phyloP scores from a whole-genome alignment of 805 yeast species.

The Hanseniaspora pseudoguilliermondii region DNA sequence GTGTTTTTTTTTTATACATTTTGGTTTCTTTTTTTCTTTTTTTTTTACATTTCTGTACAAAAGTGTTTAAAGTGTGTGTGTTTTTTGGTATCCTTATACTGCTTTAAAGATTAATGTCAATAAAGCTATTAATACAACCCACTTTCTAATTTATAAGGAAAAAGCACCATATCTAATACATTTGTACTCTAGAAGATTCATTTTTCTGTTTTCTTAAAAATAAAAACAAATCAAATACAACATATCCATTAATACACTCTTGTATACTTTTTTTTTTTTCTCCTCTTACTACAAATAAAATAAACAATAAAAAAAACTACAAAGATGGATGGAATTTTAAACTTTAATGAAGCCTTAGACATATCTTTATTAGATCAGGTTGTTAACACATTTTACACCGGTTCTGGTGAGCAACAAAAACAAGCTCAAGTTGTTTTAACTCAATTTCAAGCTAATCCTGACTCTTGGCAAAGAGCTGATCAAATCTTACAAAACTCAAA shows the following conservation, averaged over 20 bases:
- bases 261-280: background rate
- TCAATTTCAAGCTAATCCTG: conserved; percentile 84
- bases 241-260: background rate
- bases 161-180: no score
- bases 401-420: conserved; percentile 54
- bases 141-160: no score
- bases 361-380: conserved; percentile 66
- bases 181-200: no score
- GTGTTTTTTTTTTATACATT: no score
- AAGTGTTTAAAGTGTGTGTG: no score
- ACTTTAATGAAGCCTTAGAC: conserved; percentile 75
- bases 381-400: conserved; percentile 72
- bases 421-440: conserved; percentile 61
- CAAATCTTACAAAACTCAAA: conserved; percentile 65
- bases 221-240: no score
- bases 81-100: no score
- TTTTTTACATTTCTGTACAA: no score
- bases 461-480: conserved; percentile 91
- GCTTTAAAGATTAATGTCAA: no score
- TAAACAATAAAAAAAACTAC: background rate
- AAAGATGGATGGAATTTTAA: conserved; percentile 84
- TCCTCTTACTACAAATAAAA: background rate
- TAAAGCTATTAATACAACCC: no score
- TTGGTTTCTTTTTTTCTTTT: no score
- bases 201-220: no score